Evolutionary conservation across 139 green algal genomes (phyloP), one percentile per base, ranked within the genome.

Genomic region (Cymbomonas tetramitiformis): DNA sequence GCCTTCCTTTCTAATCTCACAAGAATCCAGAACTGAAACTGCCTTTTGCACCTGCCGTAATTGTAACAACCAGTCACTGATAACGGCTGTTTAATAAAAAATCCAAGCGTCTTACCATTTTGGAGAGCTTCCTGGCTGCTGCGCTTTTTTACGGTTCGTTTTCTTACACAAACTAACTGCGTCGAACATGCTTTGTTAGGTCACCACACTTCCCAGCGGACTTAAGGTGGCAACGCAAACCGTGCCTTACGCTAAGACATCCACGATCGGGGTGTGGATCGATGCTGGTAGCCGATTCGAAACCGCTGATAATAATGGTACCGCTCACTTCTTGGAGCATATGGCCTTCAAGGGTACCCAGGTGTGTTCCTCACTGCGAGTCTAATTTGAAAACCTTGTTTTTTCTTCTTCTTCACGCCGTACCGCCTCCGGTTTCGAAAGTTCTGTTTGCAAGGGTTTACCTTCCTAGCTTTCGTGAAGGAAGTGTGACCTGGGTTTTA

Each of bases 311-410:
- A 94, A 82, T 65, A 96, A 96, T 58, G 91, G 91, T 38, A 85
- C 83, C 3, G 91, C 91, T 3, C 90, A 98, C 65, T 97, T 98
- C 67, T 76, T 98, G 56, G 91, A 98, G 76, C 91, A 98, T 78
- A 94, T 98, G 78, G 82, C 87, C 3, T 98, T 98, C 76, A 98
- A 98, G 75, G 90, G 90, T 33, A 97, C 90, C 38, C 86, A 86
- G 68, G 54, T 31, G 48, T 30, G 62, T 15, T 54, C 43, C 32
- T 39, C 49, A 21, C 34, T 50, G 34, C 3, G 30, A 4, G n/a
- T n/a, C n/a, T 40, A 51, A 28, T 4, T 21, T 24, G 8, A 7
- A 41, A 19, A 52, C 29, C 38, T 12, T 10, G 15, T 55, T n/a
- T 51, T 51, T 18, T 7, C 41, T 32, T 31, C 7, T 47, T n/a